Conservation (phyloP, 345 rosid species). For the Brassica carinata region DNA sequence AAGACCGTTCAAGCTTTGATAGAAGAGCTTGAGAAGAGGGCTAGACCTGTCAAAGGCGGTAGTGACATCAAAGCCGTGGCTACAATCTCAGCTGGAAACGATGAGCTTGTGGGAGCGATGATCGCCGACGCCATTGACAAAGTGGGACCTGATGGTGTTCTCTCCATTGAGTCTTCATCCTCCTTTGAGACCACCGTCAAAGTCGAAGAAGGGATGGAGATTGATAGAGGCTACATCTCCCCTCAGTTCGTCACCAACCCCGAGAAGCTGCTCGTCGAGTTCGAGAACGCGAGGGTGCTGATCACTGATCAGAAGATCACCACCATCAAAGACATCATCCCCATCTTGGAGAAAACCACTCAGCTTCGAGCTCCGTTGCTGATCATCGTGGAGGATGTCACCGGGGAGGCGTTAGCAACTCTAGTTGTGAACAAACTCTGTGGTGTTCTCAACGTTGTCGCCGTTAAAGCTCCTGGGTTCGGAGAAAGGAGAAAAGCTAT, state of each 20-base stretch:
- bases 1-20: slow-evolving; percentile 79
- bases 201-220: slow-evolving; percentile 99
- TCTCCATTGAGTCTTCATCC: slow-evolving; percentile 97
- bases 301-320: slow-evolving; percentile 94
- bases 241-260: slow-evolving; percentile 95
- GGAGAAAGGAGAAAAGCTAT: slow-evolving; percentile 97
- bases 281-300: slow-evolving; percentile 92
- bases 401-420: slow-evolving; percentile 98
- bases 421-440: slow-evolving; percentile 95
- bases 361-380: slow-evolving; percentile 89
- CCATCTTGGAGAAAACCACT: slow-evolving; percentile 88
- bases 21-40: slow-evolving; percentile 80
- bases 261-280: slow-evolving; percentile 86
- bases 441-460: slow-evolving; percentile 89
- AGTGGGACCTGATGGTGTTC: slow-evolving; percentile 98
- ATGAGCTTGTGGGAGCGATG: slow-evolving; percentile 86
- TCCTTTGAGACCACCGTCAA: slow-evolving; percentile 95
- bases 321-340: slow-evolving; percentile 90
- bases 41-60: slow-evolving; percentile 86
- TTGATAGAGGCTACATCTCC: slow-evolving; percentile 93
- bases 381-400: slow-evolving; percentile 92
- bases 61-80: slow-evolving; percentile 95
- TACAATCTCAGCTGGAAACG: slow-evolving; percentile 93
- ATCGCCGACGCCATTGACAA: slow-evolving; percentile 98
- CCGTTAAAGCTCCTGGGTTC: slow-evolving; percentile 93